Evolutionary conservation across 208 protist genomes (phyloP).

Genomic region (Leishmania gerbilli): DNA sequence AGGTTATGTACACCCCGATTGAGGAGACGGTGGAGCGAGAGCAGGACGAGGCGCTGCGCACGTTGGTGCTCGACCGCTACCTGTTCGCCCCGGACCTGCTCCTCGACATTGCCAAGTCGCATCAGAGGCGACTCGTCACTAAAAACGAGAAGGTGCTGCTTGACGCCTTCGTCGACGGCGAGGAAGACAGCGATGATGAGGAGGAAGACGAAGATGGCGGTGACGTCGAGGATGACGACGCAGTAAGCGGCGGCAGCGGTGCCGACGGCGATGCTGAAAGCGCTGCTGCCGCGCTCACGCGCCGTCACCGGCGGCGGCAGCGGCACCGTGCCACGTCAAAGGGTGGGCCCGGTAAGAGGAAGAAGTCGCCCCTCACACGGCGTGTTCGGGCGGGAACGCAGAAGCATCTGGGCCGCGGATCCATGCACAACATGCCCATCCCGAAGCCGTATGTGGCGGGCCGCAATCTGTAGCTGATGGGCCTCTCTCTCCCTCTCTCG

Average conservation of each 20-base stretch:
- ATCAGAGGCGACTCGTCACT: constrained; percentile 76
- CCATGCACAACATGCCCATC: constrained; percentile 80
- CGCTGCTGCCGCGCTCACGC: background rate
- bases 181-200: constrained; percentile 29
- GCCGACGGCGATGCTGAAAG: constrained; percentile 3
- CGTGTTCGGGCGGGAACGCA: constrained; percentile 43
- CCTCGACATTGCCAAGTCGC: constrained; percentile 74
- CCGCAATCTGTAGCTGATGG: constrained; percentile 35
- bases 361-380: constrained; percentile 2
- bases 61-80: constrained; percentile 82
- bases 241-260: background rate
- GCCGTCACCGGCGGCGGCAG: background rate
- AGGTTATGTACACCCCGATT: constrained; percentile 31
- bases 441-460: constrained; percentile 82
- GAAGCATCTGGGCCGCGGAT: constrained; percentile 69
- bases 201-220: constrained; percentile 23
- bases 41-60: constrained; percentile 58
- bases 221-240: background rate
- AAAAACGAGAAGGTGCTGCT: constrained; percentile 65
- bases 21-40: constrained; percentile 62
- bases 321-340: background rate
- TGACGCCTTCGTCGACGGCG: constrained; percentile 69
- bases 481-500: constrained; percentile 14
- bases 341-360: constrained; percentile 2
- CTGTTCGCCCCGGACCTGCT: constrained; percentile 83